Percentiles rank a stretch among this genome's conserved stretches.
These are phyloP conservation scores for Lactarius hengduanensis DNA, from an alignment of 768 basidiomycete species.

Conservation along the genomic window DNA sequence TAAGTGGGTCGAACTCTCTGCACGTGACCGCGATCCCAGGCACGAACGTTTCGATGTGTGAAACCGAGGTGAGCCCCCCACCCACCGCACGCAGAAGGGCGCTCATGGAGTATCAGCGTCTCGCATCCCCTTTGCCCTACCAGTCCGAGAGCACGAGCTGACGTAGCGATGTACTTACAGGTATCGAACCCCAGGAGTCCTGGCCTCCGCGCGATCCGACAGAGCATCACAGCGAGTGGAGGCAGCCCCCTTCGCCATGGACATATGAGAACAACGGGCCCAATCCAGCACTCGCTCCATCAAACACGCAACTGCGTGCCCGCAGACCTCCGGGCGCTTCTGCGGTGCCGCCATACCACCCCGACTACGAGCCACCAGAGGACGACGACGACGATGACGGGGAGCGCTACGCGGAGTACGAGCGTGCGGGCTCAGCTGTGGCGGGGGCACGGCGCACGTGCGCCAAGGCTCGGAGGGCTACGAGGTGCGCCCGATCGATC, in stretches of 20 bases:
- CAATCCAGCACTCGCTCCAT: constrained; percentile 74
- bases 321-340: constrained; percentile 40
- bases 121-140: not conserved
- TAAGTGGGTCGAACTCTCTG: constrained; percentile 60
- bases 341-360: constrained; percentile 72
- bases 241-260: constrained; percentile 70
- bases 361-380: constrained; percentile 51
- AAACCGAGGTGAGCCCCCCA: constrained; percentile 19
- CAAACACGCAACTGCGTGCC: constrained; percentile 34
- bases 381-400: constrained; percentile 35
- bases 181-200: constrained; percentile 14
- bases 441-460: constrained; percentile 35
- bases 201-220: constrained; percentile 81
- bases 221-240: constrained; percentile 40
- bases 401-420: constrained; percentile 25
- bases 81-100: constrained; percentile 4
- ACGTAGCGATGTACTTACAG: constrained; percentile 12
- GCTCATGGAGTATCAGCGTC: constrained; percentile 6
- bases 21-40: constrained; percentile 4
- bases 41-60: constrained; percentile 10
- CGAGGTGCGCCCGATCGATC: constrained; percentile 59
- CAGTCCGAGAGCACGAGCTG: constrained; percentile 1
- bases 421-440: constrained; percentile 20
- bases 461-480: constrained; percentile 82
- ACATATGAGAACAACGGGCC: constrained; percentile 76